Evolutionary conservation across 2,329 filamentous ascomycete genomes (phyloP).

Genomic region (Dothidotthia symphoricarpi): DNA sequence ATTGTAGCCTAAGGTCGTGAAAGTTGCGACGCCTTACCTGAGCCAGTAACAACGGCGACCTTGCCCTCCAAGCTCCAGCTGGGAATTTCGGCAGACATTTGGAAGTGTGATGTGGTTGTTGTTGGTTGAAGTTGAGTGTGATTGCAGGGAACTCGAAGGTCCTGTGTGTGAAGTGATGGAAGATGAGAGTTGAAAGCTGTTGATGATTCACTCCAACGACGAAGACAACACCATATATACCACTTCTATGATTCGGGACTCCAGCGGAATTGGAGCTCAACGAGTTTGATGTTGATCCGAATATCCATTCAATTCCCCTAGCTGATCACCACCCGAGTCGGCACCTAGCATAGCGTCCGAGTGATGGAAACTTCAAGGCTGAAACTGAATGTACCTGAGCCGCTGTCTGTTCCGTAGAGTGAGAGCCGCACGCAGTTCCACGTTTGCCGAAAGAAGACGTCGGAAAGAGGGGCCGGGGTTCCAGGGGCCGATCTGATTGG

Average conservation of each 20-base stretch:
- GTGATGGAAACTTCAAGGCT: constrained; percentile 26
- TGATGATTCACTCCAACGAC: constrained; percentile 19
- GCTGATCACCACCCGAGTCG: constrained; percentile 24
- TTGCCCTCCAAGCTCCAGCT: constrained; percentile 55
- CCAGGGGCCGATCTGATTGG: constrained; percentile 18
- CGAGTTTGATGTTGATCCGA: constrained; percentile 6
- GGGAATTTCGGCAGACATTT: constrained; percentile 45
- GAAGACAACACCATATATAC: constrained; percentile 33
- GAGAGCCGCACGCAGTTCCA: constrained; percentile 34
- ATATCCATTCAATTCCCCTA: constrained; percentile 23
- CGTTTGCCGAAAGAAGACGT: constrained; percentile 10
- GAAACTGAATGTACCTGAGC: constrained; percentile 27
- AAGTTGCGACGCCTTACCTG: constrained; percentile 38
- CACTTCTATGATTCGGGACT: constrained; percentile 28
- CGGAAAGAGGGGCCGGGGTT: constrained; percentile 34
- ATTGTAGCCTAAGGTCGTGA: not conserved
- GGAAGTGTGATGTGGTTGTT: constrained; percentile 20
- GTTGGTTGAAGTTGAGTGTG: constrained; percentile 9
- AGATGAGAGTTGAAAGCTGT: constrained; percentile 14
- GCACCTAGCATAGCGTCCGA: constrained; percentile 25
- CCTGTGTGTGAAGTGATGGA: constrained; percentile 16
- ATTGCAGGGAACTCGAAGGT: constrained; percentile 6
- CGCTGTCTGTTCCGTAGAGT: constrained; percentile 22
- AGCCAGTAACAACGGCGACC: constrained; percentile 55
- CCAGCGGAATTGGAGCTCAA: constrained; percentile 24